Percentiles rank a stretch among this genome's conserved stretches.
Evolutionary conservation across 73 alveolate genomes (phyloP).

Genomic region (Tetrahymena elliotti): DNA sequence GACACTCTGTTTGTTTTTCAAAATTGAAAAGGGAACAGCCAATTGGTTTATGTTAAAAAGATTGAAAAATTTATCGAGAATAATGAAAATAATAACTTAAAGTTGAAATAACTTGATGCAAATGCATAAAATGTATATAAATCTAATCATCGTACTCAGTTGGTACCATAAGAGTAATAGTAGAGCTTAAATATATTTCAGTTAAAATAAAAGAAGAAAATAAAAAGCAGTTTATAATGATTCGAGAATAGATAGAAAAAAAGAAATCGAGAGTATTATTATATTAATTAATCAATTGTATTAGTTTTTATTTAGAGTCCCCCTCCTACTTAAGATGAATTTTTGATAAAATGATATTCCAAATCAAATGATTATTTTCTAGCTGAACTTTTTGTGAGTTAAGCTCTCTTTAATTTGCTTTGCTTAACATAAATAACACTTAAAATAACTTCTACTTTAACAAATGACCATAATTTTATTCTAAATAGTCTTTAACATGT

Average conservation of each 20-base stretch:
- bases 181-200: no score
- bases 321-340: not conserved
- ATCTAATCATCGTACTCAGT: no score
- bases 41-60: no score
- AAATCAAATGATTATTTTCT: not conserved
- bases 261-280: not conserved
- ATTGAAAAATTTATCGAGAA: no score
- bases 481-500: no score
- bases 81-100: no score
- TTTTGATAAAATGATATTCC: not conserved
- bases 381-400: not conserved
- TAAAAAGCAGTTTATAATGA: not conserved
- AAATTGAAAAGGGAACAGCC: no score
- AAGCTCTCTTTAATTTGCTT: not conserved
- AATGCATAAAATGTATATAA: no score
- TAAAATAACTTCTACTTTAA: not conserved
- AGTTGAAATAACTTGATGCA: no score
- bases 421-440: not conserved
- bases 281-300: not conserved
- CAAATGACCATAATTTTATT: not conserved
- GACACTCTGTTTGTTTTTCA: no score
- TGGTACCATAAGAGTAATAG: no score
- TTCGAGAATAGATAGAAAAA: not conserved
- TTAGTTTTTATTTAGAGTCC: not conserved
- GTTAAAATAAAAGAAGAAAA: not conserved